phyloP scores from a whole-genome alignment of 306 rosid species.

The Carpinus fangiana region DNA sequence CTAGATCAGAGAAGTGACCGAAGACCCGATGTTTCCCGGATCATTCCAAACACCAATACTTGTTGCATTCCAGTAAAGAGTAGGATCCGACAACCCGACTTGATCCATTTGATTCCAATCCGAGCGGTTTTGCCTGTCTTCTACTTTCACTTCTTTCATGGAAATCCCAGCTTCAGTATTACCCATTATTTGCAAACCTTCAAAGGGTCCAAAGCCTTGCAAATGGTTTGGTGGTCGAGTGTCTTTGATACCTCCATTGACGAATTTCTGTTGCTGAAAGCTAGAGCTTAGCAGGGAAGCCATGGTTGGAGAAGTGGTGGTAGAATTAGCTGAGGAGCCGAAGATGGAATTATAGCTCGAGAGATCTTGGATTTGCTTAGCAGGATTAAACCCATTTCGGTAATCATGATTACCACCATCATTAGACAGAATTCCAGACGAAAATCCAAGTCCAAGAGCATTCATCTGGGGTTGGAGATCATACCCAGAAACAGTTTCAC shows the following conservation, averaged over 20 bases:
- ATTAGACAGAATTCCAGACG: conserved; percentile 35
- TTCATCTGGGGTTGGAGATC: conserved; percentile 52
- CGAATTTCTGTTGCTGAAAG: conserved; percentile 43
- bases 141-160: conserved; percentile 62
- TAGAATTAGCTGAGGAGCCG: conserved; percentile 35
- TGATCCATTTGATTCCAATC: conserved; percentile 59
- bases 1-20: conserved; percentile 78
- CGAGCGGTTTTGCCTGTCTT: conserved; percentile 48
- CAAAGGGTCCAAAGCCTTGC: conserved; percentile 46
- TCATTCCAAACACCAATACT: conserved; percentile 62
- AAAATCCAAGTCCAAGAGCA: conserved; percentile 57
- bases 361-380: conserved; percentile 34
- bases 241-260: conserved; percentile 44
- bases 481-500: conserved; percentile 37
- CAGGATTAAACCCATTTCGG: conserved; percentile 38
- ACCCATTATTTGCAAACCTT: conserved; percentile 40
- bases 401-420: conserved; percentile 28
- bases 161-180: conserved; percentile 13
- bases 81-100: conserved; percentile 58
- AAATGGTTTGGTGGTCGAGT: conserved; percentile 29
- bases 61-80: conserved; percentile 68
- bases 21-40: conserved; percentile 61
- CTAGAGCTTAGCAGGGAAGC: conserved; percentile 58
- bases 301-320: conserved; percentile 44
- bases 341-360: conserved; percentile 55